Evolutionary conservation across 2,329 filamentous ascomycete species (phyloP), one percentile per base, ranked within the genome.

Genomic region (Penicillium frequentans): DNA sequence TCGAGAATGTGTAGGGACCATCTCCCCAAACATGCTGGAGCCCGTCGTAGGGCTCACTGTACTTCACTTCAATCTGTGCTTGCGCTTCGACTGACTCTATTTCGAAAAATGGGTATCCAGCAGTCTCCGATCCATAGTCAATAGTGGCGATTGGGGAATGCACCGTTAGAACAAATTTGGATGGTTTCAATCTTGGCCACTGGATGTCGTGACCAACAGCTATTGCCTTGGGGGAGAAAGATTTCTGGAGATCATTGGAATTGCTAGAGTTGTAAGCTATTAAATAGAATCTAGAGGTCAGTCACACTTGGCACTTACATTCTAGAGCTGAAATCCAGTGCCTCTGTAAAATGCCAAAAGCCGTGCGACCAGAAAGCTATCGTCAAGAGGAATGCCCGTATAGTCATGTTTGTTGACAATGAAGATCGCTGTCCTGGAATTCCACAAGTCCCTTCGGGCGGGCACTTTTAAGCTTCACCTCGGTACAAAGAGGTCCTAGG

Each of bases 61-160:
- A 64, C 46, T 62, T 62, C 9, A 59, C 54, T 43, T 64, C 60
- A 31, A 64, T 49, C 26, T 64, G 62, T 19, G 56, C 60, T 13
- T 55, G 54, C 2, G n/a, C 39, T 10, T 59, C 48, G 35, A 57
- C 13, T 14, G 39, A 49, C 9, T 59, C 49, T 5, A 58, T 57
- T 23, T 62, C 49, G 14, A 64, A 57, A 5, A 58, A 53, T 3
- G 62, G 60, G 29, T 59, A 64, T 3, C 60, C 62, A 10, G 52
- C 62, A 27, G 61, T 44, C 35, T 64, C 62, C 9, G 52, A 49
- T 6, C 58, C 62, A 52, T 64, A 63, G 13, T 64, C 62, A 5
- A 64, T 10, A 4, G 56, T 64, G 11, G 54, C 52, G 13, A 60
- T 27, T 3, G 59, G 49, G 5, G 27, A 29, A 8, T 39, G n/a